These are phyloP conservation scores for Prunus yedoensis DNA, from an alignment of 331 rosid species.

Conservation along the genomic window DNA sequence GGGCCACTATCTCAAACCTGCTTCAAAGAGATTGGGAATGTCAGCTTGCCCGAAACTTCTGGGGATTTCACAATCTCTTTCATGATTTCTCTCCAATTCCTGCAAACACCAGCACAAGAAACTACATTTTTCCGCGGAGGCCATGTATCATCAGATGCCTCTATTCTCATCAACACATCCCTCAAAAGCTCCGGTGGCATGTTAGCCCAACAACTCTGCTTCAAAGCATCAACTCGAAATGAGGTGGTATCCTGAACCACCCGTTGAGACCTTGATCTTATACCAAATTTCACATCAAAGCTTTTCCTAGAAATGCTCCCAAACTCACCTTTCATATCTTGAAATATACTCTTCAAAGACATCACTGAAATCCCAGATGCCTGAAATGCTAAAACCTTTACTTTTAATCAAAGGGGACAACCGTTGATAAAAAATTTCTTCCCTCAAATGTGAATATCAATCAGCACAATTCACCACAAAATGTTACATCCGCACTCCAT, in stretches of 20 bases:
- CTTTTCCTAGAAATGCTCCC: constrained; percentile 72
- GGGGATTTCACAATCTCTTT: constrained; percentile 79
- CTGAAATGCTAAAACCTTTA: background rate
- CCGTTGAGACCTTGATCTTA: constrained; percentile 81
- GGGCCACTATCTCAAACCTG: constrained; percentile 48
- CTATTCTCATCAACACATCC: constrained; percentile 83
- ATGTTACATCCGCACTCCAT: background rate
- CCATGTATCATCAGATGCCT: constrained; percentile 80
- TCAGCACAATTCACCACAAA: background rate
- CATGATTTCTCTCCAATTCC: constrained; percentile 83
- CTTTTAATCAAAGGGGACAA: background rate
- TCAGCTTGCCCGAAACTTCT: constrained; percentile 73
- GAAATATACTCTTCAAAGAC: constrained; percentile 74
- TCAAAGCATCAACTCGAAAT: constrained; percentile 51
- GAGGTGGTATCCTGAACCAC: constrained; percentile 49
- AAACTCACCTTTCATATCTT: constrained; percentile 57
- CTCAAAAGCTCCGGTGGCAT: constrained; percentile 93
- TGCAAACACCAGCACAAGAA: constrained; percentile 91
- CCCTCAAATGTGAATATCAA: background rate
- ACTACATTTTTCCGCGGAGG: constrained; percentile 72
- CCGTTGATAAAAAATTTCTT: background rate
- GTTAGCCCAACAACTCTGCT: constrained; percentile 94
- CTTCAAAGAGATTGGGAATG: constrained; percentile 86
- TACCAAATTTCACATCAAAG: constrained; percentile 64
- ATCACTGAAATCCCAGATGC: constrained; percentile 30